Evolutionary conservation across 768 basidiomycete genomes (phyloP).

Genomic region (Naganishia vaughanmartiniae): DNA sequence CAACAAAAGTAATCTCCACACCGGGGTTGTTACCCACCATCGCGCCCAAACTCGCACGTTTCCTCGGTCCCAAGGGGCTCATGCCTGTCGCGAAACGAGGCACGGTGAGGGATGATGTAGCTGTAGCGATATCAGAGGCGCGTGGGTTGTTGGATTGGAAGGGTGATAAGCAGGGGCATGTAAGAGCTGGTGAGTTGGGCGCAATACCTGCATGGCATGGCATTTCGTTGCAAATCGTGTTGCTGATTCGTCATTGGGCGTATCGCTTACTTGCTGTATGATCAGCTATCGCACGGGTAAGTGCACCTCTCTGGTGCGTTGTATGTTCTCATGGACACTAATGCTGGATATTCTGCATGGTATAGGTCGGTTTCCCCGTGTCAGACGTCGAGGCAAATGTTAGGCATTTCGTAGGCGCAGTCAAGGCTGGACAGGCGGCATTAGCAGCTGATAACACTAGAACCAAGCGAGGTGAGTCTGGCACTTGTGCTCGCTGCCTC

Average conservation of each 20-base stretch:
- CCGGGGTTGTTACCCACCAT: conserved; percentile 74
- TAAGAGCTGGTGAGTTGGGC: conserved; percentile 63
- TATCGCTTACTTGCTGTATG: not conserved
- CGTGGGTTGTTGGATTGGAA: conserved; percentile 88
- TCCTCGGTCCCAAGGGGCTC: conserved; percentile 80
- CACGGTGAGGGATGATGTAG: conserved; percentile 85
- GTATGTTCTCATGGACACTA: not conserved
- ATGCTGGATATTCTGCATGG: not conserved
- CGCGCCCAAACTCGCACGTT: conserved; percentile 70
- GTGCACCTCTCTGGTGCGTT: conserved; percentile 29
- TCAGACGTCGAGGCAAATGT: conserved; percentile 77
- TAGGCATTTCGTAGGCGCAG: conserved; percentile 63
- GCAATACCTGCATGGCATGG: not conserved
- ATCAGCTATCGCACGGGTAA: conserved; percentile 39
- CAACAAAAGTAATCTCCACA: conserved; percentile 80
- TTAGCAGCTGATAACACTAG: conserved; percentile 58
- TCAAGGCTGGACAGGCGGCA: conserved; percentile 52
- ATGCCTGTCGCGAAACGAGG: conserved; percentile 95
- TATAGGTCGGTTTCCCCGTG: conserved; percentile 68
- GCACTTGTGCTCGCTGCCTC: not conserved
- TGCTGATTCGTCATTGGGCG: not conserved
- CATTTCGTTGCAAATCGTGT: not conserved
- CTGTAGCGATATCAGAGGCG: conserved; percentile 72
- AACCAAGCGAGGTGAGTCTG: conserved; percentile 57
- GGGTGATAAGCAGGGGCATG: conserved; percentile 79